Percentiles rank a stretch among this genome's conserved stretches.
phyloP scores from a whole-genome alignment of 2,329 filamentous ascomycete genomes.

The Aspergillus piperis region DNA sequence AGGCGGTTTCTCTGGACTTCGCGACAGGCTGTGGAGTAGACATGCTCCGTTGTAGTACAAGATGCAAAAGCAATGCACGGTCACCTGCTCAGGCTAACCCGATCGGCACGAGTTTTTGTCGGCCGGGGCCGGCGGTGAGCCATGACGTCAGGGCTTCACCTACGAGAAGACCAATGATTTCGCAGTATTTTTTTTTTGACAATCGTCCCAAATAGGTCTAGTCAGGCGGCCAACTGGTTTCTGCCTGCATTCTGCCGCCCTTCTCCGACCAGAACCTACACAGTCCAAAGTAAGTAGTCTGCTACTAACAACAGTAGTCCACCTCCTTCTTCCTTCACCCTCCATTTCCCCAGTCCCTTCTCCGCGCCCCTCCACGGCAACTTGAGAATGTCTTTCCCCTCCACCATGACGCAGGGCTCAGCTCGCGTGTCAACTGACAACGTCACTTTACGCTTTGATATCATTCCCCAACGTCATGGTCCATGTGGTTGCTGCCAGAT shows the following conservation, averaged over 20 bases:
- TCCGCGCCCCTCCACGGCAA: not conserved
- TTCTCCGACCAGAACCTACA: not conserved
- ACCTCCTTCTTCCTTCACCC: not conserved
- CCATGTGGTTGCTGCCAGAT: not conserved
- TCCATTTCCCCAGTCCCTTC: not conserved
- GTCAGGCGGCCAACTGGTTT: too few relatives aligned
- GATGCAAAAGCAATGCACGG: too few relatives aligned
- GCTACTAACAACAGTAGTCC: not conserved
- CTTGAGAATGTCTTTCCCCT: not conserved
- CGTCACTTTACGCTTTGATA: not conserved
- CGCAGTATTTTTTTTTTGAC: not conserved
- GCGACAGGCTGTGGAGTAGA: too few relatives aligned
- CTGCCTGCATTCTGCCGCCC: too few relatives aligned
- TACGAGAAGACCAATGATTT: not conserved
- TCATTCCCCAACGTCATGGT: not conserved
- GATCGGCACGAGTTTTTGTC: not conserved
- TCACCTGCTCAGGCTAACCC: too few relatives aligned
- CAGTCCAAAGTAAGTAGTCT: too few relatives aligned
- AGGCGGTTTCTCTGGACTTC: not conserved
- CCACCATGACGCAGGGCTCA: constrained; percentile 1
- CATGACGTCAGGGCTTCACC: not conserved
- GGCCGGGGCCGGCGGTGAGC: not conserved
- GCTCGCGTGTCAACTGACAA: not conserved
- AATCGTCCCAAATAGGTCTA: too few relatives aligned
- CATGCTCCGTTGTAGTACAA: too few relatives aligned